A percentile compares a stretch with the other conserved stretches of the same genome.
Evolutionary conservation across 306 rosid species (phyloP).

Genomic region (Glycyrrhiza uralensis): DNA sequence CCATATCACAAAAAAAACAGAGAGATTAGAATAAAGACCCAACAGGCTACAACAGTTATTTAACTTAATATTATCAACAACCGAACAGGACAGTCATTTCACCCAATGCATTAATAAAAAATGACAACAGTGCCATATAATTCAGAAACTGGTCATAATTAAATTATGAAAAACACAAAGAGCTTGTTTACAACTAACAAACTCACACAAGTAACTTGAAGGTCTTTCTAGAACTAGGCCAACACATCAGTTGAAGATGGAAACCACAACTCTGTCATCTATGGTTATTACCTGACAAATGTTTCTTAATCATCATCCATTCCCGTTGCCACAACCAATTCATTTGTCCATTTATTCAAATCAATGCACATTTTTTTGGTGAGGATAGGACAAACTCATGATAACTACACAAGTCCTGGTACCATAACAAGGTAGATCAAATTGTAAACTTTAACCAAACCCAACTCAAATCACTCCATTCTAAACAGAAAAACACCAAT

Average conservation of each 20-base stretch:
- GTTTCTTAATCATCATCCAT: neutral
- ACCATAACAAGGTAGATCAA: neutral
- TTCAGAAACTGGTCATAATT: neutral
- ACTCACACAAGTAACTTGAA: no score
- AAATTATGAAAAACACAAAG: neutral
- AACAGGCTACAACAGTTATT: neutral
- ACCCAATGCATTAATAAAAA: neutral
- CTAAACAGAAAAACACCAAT: neutral
- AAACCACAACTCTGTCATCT: no score
- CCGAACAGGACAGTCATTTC: neutral
- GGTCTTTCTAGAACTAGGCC: no score
- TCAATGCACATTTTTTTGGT: neutral
- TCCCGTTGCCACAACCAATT: neutral
- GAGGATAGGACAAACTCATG: neutral
- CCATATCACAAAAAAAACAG: neutral
- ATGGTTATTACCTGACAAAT: no score
- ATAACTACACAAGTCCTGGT: neutral
- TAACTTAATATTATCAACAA: neutral
- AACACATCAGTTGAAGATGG: neutral
- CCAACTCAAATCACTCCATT: neutral
- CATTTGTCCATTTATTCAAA: neutral
- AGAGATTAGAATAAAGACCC: neutral
- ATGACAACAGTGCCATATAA: neutral
- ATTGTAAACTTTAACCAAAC: neutral
- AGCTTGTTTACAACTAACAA: neutral